Conservation (phyloP, 148 eudicot genomes). For the Pouteria glomerata region DNA sequence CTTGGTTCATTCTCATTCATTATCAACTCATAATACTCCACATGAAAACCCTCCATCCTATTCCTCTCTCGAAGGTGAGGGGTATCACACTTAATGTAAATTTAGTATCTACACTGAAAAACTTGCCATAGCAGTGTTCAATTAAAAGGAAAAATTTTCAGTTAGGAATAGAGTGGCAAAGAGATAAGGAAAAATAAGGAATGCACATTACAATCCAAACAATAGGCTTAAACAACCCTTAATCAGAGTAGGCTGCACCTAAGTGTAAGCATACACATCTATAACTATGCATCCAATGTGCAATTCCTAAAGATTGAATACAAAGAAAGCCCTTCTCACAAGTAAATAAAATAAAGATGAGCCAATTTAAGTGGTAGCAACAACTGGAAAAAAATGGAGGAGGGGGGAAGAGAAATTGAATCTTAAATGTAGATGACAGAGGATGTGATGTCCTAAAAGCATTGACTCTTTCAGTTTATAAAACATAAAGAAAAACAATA, state of each 20-base stretch:
- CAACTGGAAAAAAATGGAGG: neutral
- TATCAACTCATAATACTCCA: too few species aligned
- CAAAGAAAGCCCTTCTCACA: neutral
- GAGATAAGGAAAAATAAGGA: neutral
- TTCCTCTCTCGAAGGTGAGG: too few species aligned
- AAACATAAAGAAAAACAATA: conserved; percentile 1
- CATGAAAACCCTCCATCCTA: too few species aligned
- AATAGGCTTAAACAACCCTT: neutral
- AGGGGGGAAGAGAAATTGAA: neutral
- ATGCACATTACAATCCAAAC: neutral
- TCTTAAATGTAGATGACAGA: conserved; percentile 3
- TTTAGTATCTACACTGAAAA: too few species aligned
- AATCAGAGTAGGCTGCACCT: neutral
- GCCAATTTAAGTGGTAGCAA: neutral
- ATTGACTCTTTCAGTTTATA: neutral
- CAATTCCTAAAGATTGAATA: neutral
- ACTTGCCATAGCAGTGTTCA: neutral
- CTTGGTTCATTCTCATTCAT: too few species aligned
- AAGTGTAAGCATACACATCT: neutral
- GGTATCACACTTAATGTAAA: neutral
- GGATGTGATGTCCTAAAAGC: neutral
- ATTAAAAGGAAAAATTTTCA: neutral
- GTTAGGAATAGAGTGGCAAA: neutral
- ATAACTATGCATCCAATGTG: neutral
- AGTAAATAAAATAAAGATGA: neutral